Base-by-base conservation (phyloP, 345 rosid genomes). In the Conringia planisiliqua region DNA sequence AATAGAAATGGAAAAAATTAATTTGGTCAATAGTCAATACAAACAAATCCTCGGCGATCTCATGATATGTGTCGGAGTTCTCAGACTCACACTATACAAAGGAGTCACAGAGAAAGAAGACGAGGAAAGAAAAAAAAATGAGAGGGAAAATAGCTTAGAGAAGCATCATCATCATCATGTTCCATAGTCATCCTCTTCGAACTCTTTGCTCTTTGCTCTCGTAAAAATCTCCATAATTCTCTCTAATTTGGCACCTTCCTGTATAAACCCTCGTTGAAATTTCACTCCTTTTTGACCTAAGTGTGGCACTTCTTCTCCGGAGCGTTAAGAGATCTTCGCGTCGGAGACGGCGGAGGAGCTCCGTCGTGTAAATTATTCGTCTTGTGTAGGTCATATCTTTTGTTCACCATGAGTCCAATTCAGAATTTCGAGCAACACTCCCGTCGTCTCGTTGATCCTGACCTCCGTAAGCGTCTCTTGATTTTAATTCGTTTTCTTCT, bases 371-470 rank as follows among this genome's bases (percentile, higher is more conserved):
- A 62, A 39, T 67, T 16, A 8, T 33, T 50, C 14, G 9, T 4
- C 26, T 61, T 35, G 6, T 60, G 62, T 71, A 78, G 81, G 71
- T 77, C 79, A 58, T 35, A 17, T 35, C 51, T 36, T 22, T 22
- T 60, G 43, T 32, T 42, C 74, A 51, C 56, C 71, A 96, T 92
- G 99, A 86, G 99, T 81, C 99, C 96, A 42, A 84, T 96, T 78
- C 97, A 89, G 93, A 89, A 89, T 77, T 90, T 96, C 87, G 99
- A 96, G 84, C 95, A 86, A 47, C 98, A 92, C 76, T 84, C 99
- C 35, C 91, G 96, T 66, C 91, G 73, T 68, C 89, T 96, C 61
- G 78, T 92, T 39, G 96, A 90, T 68, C 86, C 89, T 35, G 97
- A 92, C 81, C 85, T 89, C 33, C 81, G 96, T 92, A 92, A 17